phyloP scores from a whole-genome alignment of 1,284 basidiomycete species.

The Leccinum pallidistipes region DNA sequence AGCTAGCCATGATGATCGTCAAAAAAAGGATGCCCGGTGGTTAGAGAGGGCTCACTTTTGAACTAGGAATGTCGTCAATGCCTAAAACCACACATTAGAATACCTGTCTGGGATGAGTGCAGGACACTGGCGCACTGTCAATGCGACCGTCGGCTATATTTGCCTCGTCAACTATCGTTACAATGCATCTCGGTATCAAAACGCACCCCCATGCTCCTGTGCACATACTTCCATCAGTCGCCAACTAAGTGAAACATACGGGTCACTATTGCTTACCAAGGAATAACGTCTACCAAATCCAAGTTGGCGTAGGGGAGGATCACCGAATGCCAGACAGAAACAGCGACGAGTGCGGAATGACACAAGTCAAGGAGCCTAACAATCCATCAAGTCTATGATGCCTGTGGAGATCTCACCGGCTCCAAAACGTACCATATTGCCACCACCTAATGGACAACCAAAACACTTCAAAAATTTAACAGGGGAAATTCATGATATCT shows the following conservation, averaged over 20 bases:
- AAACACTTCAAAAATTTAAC: not conserved
- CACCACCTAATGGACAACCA: constrained; percentile 17
- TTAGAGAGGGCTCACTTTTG: constrained; percentile 13
- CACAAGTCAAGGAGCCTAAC: constrained; percentile 24
- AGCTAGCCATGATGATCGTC: constrained; percentile 13
- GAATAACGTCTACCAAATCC: constrained; percentile 14
- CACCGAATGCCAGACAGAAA: constrained; percentile 27
- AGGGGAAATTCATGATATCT: constrained; percentile 14
- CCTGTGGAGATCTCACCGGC: not conserved
- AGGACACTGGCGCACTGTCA: constrained; percentile 17
- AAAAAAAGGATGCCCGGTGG: not conserved
- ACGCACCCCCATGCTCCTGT: constrained; percentile 29
- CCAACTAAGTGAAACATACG: not conserved
- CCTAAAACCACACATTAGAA: constrained; percentile 15
- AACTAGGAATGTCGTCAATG: constrained; percentile 27
- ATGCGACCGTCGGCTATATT: constrained; percentile 17
- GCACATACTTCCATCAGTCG: not conserved
- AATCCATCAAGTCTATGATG: not conserved
- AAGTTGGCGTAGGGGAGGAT: constrained; percentile 20
- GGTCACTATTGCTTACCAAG: constrained; percentile 21
- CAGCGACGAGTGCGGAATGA: constrained; percentile 25
- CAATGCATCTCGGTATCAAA: not conserved
- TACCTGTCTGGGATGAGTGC: not conserved
- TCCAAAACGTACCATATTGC: constrained; percentile 18
- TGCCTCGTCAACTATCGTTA: not conserved